A percentile compares a stretch with the other conserved stretches of the same genome.
These are phyloP conservation scores for Centrapalus pauciflorus DNA, from an alignment of 129 eudicot genomes.

Conservation along the genomic window DNA sequence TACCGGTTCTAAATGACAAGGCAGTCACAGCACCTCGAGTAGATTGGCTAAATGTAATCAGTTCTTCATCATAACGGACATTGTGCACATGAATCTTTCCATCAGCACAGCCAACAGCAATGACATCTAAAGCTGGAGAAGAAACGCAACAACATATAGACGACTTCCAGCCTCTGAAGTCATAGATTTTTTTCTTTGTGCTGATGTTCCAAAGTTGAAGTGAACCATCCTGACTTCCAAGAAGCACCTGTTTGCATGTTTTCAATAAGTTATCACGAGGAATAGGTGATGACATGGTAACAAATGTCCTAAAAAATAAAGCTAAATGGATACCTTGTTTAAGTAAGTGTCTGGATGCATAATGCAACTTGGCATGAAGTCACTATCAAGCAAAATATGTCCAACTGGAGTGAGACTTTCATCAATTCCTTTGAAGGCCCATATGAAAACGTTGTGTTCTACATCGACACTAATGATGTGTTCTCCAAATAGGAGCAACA, in stretches of 20 bases:
- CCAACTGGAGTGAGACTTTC: conserved; percentile 68
- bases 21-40: conserved; percentile 94
- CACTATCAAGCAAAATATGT: conserved; percentile 54
- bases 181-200: conserved; percentile 74
- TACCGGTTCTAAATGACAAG: conserved; percentile 87
- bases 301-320: background rate
- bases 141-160: conserved; percentile 75
- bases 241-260: conserved; percentile 52
- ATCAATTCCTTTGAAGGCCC: conserved; percentile 84
- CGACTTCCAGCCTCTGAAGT: conserved; percentile 86
- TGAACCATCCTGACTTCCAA: conserved; percentile 86
- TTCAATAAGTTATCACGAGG: conserved; percentile 6
- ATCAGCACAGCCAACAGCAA: conserved; percentile 95
- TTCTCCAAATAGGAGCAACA: conserved; percentile 80
- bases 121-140: conserved; percentile 92
- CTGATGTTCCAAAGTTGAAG: conserved; percentile 94
- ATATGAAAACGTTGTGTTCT: conserved; percentile 66
- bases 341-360: conserved; percentile 98
- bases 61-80: conserved; percentile 73
- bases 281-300: background rate
- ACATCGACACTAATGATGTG: conserved; percentile 79
- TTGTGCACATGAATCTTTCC: conserved; percentile 94
- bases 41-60: conserved; percentile 72
- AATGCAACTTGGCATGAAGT: conserved; percentile 74
- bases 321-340: conserved; percentile 62